phyloP scores from a whole-genome alignment of 2,329 filamentous ascomycete species.

The Diaporthe amygdali region DNA sequence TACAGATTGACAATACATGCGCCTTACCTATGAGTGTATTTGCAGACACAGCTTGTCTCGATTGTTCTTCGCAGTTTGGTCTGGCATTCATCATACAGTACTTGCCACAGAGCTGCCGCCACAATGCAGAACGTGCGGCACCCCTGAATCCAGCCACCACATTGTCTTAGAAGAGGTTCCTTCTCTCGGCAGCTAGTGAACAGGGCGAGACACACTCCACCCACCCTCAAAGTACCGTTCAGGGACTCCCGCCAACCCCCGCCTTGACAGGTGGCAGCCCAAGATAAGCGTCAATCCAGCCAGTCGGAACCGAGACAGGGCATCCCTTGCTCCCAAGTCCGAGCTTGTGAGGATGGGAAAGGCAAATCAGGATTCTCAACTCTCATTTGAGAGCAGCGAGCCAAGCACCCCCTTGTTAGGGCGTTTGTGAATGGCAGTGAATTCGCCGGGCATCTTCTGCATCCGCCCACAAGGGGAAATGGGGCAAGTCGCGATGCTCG shows the following conservation, averaged over 20 bases:
- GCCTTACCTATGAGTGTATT: neutral
- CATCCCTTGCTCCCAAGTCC: neutral
- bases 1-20: slow-evolving; percentile 19
- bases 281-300: slow-evolving; percentile 15
- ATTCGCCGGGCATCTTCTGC: slow-evolving; percentile 5
- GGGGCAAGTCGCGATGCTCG: neutral
- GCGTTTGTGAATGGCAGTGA: neutral
- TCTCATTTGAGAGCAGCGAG: neutral
- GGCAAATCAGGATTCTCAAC: slow-evolving; percentile 11
- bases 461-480: no score
- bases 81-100: neutral
- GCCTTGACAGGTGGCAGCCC: slow-evolving; percentile 13
- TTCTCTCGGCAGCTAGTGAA: neutral
- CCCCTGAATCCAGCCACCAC: neutral
- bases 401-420: neutral
- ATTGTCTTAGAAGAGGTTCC: neutral
- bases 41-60: neutral
- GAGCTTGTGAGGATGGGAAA: neutral
- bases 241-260: slow-evolving; percentile 15
- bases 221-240: neutral
- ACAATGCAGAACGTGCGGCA: neutral
- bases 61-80: neutral
- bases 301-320: slow-evolving; percentile 15
- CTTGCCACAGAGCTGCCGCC: neutral
- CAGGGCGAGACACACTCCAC: slow-evolving; percentile 1